Conservation (phyloP, 2,329 filamentous ascomycete genomes). For the Diaporthe sp. region DNA sequence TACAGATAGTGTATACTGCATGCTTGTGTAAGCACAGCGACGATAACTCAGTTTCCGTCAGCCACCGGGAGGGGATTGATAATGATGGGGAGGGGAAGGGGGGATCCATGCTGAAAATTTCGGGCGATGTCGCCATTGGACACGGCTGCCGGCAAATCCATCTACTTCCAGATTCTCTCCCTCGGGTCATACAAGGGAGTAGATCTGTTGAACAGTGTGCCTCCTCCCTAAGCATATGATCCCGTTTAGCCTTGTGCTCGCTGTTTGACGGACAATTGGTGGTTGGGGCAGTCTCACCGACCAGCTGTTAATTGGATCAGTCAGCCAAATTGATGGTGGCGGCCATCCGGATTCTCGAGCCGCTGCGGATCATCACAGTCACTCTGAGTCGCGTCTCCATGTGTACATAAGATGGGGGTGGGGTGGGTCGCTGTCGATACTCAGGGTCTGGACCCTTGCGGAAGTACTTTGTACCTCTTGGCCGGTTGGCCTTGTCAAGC, state of each 20-base stretch:
- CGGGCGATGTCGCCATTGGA: slow-evolving; percentile 29
- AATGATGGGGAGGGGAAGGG: neutral
- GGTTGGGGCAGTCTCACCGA: neutral
- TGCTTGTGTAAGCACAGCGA: slow-evolving; percentile 24
- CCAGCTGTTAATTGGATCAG: neutral
- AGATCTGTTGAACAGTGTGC: neutral
- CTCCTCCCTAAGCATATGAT: neutral
- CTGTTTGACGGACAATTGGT: neutral
- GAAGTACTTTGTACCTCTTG: neutral
- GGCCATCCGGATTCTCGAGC: neutral
- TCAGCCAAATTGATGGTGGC: neutral
- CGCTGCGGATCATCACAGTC: neutral
- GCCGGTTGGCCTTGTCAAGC: neutral
- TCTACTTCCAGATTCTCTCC: neutral
- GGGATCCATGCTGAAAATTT: slow-evolving; percentile 27
- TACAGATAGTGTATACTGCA: neutral
- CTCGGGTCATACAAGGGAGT: neutral
- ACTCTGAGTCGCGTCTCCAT: neutral
- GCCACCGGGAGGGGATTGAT: slow-evolving; percentile 18
- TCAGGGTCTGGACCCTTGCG: slow-evolving; percentile 8
- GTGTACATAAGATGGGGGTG: neutral
- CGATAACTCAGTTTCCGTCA: slow-evolving; percentile 11
- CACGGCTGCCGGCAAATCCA: slow-evolving; percentile 4
- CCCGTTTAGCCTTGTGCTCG: neutral
- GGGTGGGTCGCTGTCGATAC: neutral